Evolutionary conservation across 1,139 yeast genomes (phyloP).

Genomic region (Kodamaea sp.): DNA sequence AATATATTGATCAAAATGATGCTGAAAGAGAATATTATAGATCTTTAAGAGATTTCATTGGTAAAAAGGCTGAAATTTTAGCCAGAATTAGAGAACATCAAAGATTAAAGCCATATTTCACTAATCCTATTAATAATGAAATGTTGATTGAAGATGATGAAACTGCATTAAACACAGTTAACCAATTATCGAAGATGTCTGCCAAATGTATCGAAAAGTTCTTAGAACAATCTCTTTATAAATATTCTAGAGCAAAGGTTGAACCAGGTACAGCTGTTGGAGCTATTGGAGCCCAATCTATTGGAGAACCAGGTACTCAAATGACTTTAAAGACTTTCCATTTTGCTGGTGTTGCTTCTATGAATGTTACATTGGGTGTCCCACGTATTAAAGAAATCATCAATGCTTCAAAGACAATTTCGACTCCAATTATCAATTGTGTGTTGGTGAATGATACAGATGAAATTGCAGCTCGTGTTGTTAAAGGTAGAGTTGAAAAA

Average conservation of each 20-base stretch:
- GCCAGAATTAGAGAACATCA: slow-evolving; percentile 56
- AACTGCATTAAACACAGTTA: slow-evolving; percentile 47
- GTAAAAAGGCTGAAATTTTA: slow-evolving; percentile 52
- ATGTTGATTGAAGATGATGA: slow-evolving; percentile 46
- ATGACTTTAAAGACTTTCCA: slow-evolving; percentile 99
- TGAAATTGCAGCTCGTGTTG: slow-evolving; percentile 97
- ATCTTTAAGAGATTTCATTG: slow-evolving; percentile 64
- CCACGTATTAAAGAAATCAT: slow-evolving; percentile 99
- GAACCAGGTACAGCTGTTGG: slow-evolving; percentile 99
- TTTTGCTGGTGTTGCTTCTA: slow-evolving; percentile 98
- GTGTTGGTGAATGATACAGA: slow-evolving; percentile 89
- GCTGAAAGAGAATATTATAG: slow-evolving; percentile 81
- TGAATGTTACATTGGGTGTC: slow-evolving; percentile 98
- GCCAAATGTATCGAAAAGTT: slow-evolving; percentile 59
- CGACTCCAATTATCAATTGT: slow-evolving; percentile 96
- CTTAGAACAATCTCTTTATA: slow-evolving; percentile 70
- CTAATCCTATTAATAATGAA: slow-evolving; percentile 43
- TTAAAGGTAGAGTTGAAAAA: slow-evolving; percentile 95
- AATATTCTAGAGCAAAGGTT: slow-evolving; percentile 86
- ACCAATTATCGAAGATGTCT: slow-evolving; percentile 74
- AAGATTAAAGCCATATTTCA: slow-evolving; percentile 34
- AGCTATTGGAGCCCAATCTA: slow-evolving; percentile 97
- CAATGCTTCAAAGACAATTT: slow-evolving; percentile 91
- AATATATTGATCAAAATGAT: slow-evolving; percentile 74
- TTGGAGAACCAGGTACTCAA: slow-evolving; percentile 99